phyloP scores from a whole-genome alignment of 1,284 basidiomycete genomes.

The Pseudomicrostroma phylloplanum region DNA sequence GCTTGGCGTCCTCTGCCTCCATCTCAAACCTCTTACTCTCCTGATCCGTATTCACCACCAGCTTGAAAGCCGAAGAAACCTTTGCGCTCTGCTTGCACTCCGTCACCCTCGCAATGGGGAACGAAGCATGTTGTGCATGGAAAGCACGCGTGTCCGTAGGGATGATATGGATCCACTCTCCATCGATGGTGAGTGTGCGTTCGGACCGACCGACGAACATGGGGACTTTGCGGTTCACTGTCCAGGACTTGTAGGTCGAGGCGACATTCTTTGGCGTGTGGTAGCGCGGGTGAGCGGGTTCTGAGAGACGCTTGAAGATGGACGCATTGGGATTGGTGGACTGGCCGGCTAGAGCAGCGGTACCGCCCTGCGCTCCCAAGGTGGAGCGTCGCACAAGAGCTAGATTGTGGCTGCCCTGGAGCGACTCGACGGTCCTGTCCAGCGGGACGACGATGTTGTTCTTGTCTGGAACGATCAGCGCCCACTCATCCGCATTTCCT shows the following conservation, averaged over 20 bases:
- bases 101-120: slow-evolving; percentile 80
- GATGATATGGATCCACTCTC: slow-evolving; percentile 73
- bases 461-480: slow-evolving; percentile 34
- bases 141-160: slow-evolving; percentile 18
- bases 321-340: slow-evolving; percentile 78
- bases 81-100: slow-evolving; percentile 78
- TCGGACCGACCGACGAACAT: slow-evolving; percentile 60
- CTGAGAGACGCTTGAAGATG: slow-evolving; percentile 64
- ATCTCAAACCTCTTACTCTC: slow-evolving; percentile 86
- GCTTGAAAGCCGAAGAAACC: slow-evolving; percentile 75
- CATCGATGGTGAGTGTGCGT: slow-evolving; percentile 85
- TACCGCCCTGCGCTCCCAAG: slow-evolving; percentile 34
- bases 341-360: slow-evolving; percentile 49
- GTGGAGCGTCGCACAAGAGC: slow-evolving; percentile 66
- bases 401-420: slow-evolving; percentile 79
- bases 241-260: slow-evolving; percentile 60
- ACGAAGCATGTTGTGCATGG: slow-evolving; percentile 54
- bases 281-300: slow-evolving; percentile 58
- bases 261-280: slow-evolving; percentile 41
- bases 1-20: slow-evolving; percentile 73
- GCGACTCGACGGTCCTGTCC: slow-evolving; percentile 87
- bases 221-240: slow-evolving; percentile 8
- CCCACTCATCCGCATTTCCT: slow-evolving; percentile 40
- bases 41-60: slow-evolving; percentile 66
- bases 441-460: slow-evolving; percentile 71